phyloP scores from a whole-genome alignment of 2,329 filamentous ascomycete genomes.

The Geosmithia flava region DNA sequence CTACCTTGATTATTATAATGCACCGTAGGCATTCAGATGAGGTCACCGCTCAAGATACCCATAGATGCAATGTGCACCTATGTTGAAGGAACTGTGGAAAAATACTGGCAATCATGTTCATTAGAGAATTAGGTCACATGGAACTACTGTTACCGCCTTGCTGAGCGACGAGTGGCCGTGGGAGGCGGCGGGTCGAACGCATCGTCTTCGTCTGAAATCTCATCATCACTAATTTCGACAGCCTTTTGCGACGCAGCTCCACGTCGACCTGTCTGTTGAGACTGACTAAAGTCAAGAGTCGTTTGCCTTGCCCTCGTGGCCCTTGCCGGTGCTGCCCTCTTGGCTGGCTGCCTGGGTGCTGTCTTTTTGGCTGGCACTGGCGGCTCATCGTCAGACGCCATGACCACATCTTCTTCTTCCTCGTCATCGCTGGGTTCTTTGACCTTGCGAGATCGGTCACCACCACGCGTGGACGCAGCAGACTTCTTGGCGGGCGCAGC shows the following conservation, averaged over 20 bases:
- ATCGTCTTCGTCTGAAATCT: slow-evolving; percentile 47
- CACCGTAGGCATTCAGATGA: no score
- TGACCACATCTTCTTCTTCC: slow-evolving; percentile 35
- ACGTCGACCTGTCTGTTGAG: slow-evolving; percentile 13
- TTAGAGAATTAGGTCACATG: neutral
- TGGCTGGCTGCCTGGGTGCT: slow-evolving; percentile 5
- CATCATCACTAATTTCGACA: slow-evolving; percentile 53
- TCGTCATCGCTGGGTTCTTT: slow-evolving; percentile 24
- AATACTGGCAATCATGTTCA: neutral
- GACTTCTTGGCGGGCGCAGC: slow-evolving; percentile 30
- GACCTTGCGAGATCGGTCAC: slow-evolving; percentile 24
- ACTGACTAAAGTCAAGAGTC: slow-evolving; percentile 21
- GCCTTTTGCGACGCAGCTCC: slow-evolving; percentile 28
- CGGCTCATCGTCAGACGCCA: slow-evolving; percentile 38
- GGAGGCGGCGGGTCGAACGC: slow-evolving; percentile 41
- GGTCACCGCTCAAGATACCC: no score
- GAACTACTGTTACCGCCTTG: neutral
- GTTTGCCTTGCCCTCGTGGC: slow-evolving; percentile 16
- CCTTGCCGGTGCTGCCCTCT: slow-evolving; percentile 3
- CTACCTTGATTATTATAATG: no score
- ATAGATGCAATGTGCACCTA: no score
- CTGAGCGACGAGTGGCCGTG: neutral
- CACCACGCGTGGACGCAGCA: slow-evolving; percentile 13
- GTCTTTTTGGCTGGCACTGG: slow-evolving; percentile 11
- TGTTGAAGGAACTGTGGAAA: no score